These are phyloP conservation scores for Jatropha podagrica DNA, from an alignment of 441 rosid genomes.

Conservation along the genomic window DNA sequence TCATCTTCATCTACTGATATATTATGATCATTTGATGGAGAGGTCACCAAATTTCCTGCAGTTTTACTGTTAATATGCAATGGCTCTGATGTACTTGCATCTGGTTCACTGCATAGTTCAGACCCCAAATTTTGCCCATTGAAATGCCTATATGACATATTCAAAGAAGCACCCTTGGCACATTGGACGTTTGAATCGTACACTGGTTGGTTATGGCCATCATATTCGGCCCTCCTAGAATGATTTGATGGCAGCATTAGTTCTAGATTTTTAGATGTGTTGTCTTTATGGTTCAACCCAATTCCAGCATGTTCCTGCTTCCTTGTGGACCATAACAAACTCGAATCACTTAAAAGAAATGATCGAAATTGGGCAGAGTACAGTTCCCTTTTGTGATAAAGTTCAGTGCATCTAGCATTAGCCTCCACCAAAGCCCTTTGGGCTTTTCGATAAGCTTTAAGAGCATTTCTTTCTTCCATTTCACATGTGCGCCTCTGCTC, in stretches of 20 bases:
- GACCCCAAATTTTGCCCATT: conserved; percentile 66
- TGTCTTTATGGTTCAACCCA: conserved; percentile 41
- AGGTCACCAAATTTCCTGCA: conserved; percentile 45
- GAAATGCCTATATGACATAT: conserved; percentile 33
- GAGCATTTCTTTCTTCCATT: conserved; percentile 94
- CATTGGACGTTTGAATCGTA: conserved; percentile 34
- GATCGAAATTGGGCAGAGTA: conserved; percentile 72
- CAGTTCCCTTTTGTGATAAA: conserved; percentile 75
- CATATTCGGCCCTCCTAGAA: conserved; percentile 41
- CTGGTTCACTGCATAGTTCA: conserved; percentile 87
- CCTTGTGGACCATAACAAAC: conserved; percentile 53
- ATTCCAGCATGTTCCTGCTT: conserved; percentile 40
- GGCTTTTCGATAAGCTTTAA: conserved; percentile 80
- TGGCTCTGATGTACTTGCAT: conserved; percentile 85
- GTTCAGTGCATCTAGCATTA: conserved; percentile 72
- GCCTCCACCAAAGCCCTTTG: conserved; percentile 91
- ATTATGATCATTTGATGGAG: conserved; percentile 55
- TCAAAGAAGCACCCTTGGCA: conserved; percentile 35
- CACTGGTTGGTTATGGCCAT: conserved; percentile 34
- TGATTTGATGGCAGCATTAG: conserved; percentile 44
- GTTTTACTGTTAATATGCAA: conserved; percentile 51
- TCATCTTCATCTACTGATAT: conserved; percentile 66
- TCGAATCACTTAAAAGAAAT: conserved; percentile 57
- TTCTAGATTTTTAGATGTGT: conserved; percentile 40
- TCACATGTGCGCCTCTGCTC: conserved; percentile 67